Percentiles rank a stretch among this genome's conserved stretches.
Evolutionary conservation across 805 yeast species (phyloP).

Genomic region (Cyberlindnera maritima): DNA sequence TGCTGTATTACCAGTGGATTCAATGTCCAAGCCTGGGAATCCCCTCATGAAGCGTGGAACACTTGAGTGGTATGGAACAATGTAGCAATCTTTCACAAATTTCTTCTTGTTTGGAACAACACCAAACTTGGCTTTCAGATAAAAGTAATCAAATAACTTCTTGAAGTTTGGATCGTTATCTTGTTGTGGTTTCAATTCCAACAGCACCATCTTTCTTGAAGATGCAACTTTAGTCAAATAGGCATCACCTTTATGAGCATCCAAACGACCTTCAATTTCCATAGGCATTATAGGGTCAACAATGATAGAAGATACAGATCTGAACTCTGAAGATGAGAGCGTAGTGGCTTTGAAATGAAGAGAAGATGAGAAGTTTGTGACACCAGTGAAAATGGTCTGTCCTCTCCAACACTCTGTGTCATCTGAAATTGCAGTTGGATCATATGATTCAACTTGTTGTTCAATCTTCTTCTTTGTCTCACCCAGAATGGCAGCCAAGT

Average conservation of each 20-base stretch:
- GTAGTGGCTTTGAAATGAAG: constrained; percentile 28
- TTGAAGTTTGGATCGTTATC: constrained; percentile 22
- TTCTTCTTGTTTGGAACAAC: constrained; percentile 39
- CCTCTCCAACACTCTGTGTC: constrained; percentile 44
- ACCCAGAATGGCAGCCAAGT: constrained; percentile 32
- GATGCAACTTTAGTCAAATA: constrained; percentile 48
- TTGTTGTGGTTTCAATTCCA: constrained; percentile 36
- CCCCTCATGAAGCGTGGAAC: constrained; percentile 22
- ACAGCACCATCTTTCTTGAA: constrained; percentile 52
- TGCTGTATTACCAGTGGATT: neutral
- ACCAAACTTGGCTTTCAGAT: constrained; percentile 38
- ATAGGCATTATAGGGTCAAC: constrained; percentile 32
- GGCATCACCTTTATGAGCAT: constrained; percentile 47
- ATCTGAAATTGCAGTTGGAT: constrained; percentile 15
- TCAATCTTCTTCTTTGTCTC: constrained; percentile 22
- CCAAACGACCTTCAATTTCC: constrained; percentile 63
- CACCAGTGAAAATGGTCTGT: constrained; percentile 45
- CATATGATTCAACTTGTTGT: constrained; percentile 18
- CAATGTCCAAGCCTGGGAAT: constrained; percentile 3
- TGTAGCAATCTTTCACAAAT: constrained; percentile 46
- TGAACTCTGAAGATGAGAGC: constrained; percentile 26
- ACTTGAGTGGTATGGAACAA: constrained; percentile 31
- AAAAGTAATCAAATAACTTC: constrained; percentile 34
- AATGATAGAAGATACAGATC: constrained; percentile 12
- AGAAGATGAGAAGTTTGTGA: constrained; percentile 39